Percentiles rank a stretch among this genome's conserved stretches.
Conservation (phyloP, 306 rosid species). For the Abrus pulchellus region DNA sequence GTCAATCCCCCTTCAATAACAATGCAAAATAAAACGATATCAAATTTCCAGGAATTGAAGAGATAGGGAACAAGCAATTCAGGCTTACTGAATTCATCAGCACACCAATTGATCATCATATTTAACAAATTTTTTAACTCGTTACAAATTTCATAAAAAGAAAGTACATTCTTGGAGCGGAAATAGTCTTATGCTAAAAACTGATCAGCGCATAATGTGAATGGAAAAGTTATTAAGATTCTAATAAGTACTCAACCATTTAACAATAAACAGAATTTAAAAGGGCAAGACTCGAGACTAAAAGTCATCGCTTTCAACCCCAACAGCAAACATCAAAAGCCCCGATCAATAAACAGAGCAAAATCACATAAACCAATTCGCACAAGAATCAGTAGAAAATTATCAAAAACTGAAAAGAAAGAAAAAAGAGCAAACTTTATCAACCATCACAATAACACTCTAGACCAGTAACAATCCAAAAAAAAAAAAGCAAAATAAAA, state of each 20-base stretch:
- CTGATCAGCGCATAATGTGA: conserved; percentile 33
- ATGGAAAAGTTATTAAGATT: neutral
- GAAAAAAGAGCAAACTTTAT: conserved; percentile 15
- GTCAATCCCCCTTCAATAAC: conserved; percentile 6
- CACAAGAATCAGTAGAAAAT: conserved; percentile 6
- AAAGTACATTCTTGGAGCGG: neutral
- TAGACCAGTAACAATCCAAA: conserved; percentile 38
- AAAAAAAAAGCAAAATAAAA: neutral
- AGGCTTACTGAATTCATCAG: conserved; percentile 14
- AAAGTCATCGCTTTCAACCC: neutral
- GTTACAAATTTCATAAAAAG: neutral
- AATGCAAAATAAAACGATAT: conserved; percentile 17
- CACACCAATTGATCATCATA: conserved; percentile 25
- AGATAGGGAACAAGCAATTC: conserved; percentile 12
- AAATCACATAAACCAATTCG: conserved; percentile 16
- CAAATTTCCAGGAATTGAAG: conserved; percentile 10
- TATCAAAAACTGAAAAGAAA: neutral
- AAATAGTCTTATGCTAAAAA: conserved; percentile 27
- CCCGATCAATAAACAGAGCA: conserved; percentile 23
- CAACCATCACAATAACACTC: conserved; percentile 33
- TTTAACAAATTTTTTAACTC: neutral
- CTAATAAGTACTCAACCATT: neutral
- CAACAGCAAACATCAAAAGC: conserved; percentile 25
- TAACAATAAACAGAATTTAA: neutral
- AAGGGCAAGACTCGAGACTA: neutral